These are phyloP conservation scores for Tricholoma furcatifolium DNA, from an alignment of 768 basidiomycete genomes.

Conservation along the genomic window DNA sequence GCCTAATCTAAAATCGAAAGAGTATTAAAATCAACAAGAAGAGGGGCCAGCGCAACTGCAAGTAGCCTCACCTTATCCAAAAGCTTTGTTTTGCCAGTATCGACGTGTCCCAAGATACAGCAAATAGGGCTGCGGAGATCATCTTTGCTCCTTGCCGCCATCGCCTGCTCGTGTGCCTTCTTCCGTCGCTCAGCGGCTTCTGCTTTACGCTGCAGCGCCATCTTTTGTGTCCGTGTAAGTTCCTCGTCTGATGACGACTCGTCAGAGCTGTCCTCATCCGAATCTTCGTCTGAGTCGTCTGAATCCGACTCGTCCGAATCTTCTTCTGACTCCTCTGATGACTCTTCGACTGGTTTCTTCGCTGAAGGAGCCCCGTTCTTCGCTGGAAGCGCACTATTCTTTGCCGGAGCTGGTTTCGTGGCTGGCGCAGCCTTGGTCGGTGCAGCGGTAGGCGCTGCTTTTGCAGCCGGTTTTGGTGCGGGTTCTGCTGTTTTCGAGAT, in stretches of 20 bases:
- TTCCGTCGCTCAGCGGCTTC: slow-evolving; percentile 80
- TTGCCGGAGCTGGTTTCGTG: slow-evolving; percentile 19
- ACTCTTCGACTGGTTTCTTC: slow-evolving; percentile 16
- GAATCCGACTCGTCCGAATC: slow-evolving; percentile 24
- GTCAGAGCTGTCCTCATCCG: slow-evolving; percentile 39
- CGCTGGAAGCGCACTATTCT: slow-evolving; percentile 14
- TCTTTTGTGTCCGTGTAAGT: slow-evolving; percentile 63
- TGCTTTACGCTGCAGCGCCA: slow-evolving; percentile 71
- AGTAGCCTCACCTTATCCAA: slow-evolving; percentile 75
- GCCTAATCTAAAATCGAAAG: slow-evolving; percentile 72
- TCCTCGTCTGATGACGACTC: slow-evolving; percentile 53
- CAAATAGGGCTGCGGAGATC: slow-evolving; percentile 95
- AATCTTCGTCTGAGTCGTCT: slow-evolving; percentile 26
- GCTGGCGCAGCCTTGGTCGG: slow-evolving; percentile 14
- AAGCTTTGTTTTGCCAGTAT: slow-evolving; percentile 98
- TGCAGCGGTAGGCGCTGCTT: slow-evolving; percentile 19
- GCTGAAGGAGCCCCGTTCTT: slow-evolving; percentile 11
- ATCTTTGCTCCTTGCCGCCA: slow-evolving; percentile 86
- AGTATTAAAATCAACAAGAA: background rate
- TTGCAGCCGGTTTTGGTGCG: slow-evolving; percentile 21
- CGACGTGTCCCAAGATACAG: slow-evolving; percentile 98
- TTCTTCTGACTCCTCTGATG: slow-evolving; percentile 27
- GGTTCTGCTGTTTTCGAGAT: slow-evolving; percentile 9
- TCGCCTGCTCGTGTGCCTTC: slow-evolving; percentile 79
- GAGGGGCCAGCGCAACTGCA: slow-evolving; percentile 1